A percentile compares a stretch with the other conserved stretches of the same genome.
Conservation (phyloP, 768 basidiomycete species). For the Suillus occidentalis region DNA sequence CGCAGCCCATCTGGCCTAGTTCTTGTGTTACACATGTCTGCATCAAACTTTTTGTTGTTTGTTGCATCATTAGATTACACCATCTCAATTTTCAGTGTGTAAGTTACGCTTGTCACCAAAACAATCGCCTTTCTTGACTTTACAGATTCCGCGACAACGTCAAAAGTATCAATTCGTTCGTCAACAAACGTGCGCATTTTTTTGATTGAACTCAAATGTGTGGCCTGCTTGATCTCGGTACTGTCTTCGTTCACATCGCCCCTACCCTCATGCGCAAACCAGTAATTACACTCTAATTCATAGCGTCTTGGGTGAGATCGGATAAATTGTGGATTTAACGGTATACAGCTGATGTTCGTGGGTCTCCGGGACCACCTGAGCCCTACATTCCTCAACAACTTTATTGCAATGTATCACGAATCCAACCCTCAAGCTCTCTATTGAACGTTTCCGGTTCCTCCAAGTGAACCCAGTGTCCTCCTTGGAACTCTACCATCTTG, state of each 20-base stretch:
- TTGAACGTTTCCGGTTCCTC: conserved; percentile 37
- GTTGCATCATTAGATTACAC: conserved; percentile 2
- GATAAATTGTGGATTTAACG: background rate
- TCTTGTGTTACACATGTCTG: background rate
- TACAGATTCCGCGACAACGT: background rate
- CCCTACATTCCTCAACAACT: background rate
- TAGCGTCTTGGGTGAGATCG: background rate
- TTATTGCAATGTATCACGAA: conserved; percentile 17
- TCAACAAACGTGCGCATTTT: background rate
- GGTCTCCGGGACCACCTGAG: background rate
- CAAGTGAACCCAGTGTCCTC: conserved; percentile 40
- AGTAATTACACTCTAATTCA: background rate
- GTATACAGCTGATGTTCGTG: background rate
- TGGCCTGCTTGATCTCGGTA: too few species aligned
- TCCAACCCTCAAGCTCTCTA: conserved; percentile 35
- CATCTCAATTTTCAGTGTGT: background rate
- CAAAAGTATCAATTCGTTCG: background rate
- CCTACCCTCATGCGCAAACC: background rate
- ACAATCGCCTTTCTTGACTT: background rate
- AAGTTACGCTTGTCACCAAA: background rate
- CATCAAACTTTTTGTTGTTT: background rate
- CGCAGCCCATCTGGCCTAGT: conserved; percentile 2
- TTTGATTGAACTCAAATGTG: background rate
- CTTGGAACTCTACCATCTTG: conserved; percentile 34
- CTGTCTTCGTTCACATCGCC: background rate